Evolutionary conservation across 1,139 yeast species (phyloP).

Genomic region (Lodderomyces theae): DNA sequence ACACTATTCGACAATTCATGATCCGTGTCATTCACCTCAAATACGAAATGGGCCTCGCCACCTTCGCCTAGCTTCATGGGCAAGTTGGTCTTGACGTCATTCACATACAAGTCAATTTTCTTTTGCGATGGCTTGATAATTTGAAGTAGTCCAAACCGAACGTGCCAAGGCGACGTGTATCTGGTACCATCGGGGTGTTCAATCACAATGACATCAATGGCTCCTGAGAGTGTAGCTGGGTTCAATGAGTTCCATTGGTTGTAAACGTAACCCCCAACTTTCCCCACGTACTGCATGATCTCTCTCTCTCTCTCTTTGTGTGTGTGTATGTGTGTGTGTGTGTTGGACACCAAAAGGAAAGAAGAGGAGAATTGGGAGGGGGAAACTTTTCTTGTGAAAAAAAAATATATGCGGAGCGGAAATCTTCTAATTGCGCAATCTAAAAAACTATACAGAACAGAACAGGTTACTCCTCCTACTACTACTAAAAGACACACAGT

Average conservation of each 20-base stretch:
- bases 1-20: slow-evolving; percentile 62
- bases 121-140: slow-evolving; percentile 93
- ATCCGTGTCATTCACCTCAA: slow-evolving; percentile 75
- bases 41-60: slow-evolving; percentile 97
- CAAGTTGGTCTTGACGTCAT: slow-evolving; percentile 74
- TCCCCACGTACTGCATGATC: slow-evolving; percentile 98
- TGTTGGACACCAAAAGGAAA: background rate
- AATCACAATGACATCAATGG: slow-evolving; percentile 95
- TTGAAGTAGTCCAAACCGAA: slow-evolving; percentile 92
- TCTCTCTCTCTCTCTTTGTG: no score
- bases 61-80: slow-evolving; percentile 98
- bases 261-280: slow-evolving; percentile 91
- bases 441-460: no score
- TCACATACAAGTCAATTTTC: slow-evolving; percentile 84
- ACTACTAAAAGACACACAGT: no score
- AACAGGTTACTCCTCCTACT: no score
- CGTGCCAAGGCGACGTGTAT: slow-evolving; percentile 95
- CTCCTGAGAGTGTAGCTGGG: slow-evolving; percentile 95
- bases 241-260: slow-evolving; percentile 97
- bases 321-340: no score
- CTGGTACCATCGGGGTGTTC: slow-evolving; percentile 82
- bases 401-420: slow-evolving; percentile 2
- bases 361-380: background rate
- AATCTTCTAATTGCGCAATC: slow-evolving; percentile 1
- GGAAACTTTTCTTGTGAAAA: no score